Evolutionary conservation across 805 yeast genomes (phyloP).

Genomic region (Saturnispora besseyi): DNA sequence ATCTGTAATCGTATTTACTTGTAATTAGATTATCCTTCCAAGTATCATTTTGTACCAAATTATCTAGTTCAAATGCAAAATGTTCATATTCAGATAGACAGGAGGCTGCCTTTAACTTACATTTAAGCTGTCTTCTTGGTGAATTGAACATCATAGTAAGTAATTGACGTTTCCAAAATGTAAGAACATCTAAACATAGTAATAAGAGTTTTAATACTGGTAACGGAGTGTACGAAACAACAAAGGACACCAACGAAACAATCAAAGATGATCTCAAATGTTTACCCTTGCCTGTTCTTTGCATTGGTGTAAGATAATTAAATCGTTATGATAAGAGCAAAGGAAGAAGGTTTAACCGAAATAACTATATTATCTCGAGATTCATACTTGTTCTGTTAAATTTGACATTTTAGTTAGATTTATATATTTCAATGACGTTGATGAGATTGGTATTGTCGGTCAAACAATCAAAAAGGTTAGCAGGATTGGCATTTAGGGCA

Average conservation of each 20-base stretch:
- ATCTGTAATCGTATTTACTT: constrained; percentile 70
- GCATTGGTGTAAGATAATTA: neutral
- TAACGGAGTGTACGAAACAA: constrained; percentile 14
- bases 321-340: neutral
- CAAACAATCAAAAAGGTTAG: neutral
- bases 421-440: neutral
- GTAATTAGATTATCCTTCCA: constrained; percentile 84
- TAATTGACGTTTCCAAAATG: constrained; percentile 31
- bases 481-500: neutral
- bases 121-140: constrained; percentile 7
- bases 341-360: neutral
- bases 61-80: constrained; percentile 41
- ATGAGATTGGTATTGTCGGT: neutral
- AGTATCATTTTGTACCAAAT: constrained; percentile 42
- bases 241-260: constrained; percentile 6
- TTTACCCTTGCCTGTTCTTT: constrained; percentile 3
- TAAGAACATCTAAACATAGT: constrained; percentile 33
- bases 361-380: neutral
- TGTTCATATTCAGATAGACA: constrained; percentile 62
- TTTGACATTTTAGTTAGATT: neutral
- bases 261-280: constrained; percentile 7
- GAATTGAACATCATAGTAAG: constrained; percentile 10
- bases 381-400: neutral
- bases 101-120: constrained; percentile 2
- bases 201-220: constrained; percentile 27